Conservation (phyloP, 768 basidiomycete genomes). For the Calocybe cyanea region DNA sequence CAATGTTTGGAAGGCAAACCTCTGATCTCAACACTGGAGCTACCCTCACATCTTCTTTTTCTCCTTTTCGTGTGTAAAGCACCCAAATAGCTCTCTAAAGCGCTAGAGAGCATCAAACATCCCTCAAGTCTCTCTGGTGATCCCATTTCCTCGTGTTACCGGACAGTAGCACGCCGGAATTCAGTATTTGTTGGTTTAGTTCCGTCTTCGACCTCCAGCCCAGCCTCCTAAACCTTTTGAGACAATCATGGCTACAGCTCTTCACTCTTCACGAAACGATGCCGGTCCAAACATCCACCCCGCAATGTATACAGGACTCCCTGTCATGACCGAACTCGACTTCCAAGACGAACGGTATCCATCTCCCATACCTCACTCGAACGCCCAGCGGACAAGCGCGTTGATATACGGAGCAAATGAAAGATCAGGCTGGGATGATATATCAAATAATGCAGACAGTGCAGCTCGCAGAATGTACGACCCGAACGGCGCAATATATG, state of each 20-base stretch:
- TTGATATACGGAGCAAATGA: slow-evolving; percentile 27
- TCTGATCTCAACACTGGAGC: no score
- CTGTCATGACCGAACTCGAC: slow-evolving; percentile 58
- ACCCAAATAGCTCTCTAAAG: background rate
- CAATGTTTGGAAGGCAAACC: no score
- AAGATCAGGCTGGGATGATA: slow-evolving; percentile 22
- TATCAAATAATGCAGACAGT: slow-evolving; percentile 15
- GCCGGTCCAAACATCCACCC: slow-evolving; percentile 28
- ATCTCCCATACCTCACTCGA: slow-evolving; percentile 23
- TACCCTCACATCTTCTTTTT: slow-evolving; percentile 8
- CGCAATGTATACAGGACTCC: slow-evolving; percentile 42
- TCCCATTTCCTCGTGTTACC: slow-evolving; percentile 1
- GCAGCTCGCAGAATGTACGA: slow-evolving; percentile 15
- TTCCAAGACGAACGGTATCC: slow-evolving; percentile 62
- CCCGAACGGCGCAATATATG: slow-evolving; percentile 11
- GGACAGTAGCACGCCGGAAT: background rate
- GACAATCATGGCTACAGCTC: slow-evolving; percentile 43
- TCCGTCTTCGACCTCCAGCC: slow-evolving; percentile 9
- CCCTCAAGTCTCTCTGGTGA: background rate
- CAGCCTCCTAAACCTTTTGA: slow-evolving; percentile 18
- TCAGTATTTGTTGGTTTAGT: slow-evolving; percentile 1
- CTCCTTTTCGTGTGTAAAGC: slow-evolving; percentile 3
- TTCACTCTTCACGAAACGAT: slow-evolving; percentile 43
- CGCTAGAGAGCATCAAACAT: background rate
- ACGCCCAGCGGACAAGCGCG: slow-evolving; percentile 21